phyloP scores from a whole-genome alignment of 2,329 filamentous ascomycete species.

The Penicillium nordicum region DNA sequence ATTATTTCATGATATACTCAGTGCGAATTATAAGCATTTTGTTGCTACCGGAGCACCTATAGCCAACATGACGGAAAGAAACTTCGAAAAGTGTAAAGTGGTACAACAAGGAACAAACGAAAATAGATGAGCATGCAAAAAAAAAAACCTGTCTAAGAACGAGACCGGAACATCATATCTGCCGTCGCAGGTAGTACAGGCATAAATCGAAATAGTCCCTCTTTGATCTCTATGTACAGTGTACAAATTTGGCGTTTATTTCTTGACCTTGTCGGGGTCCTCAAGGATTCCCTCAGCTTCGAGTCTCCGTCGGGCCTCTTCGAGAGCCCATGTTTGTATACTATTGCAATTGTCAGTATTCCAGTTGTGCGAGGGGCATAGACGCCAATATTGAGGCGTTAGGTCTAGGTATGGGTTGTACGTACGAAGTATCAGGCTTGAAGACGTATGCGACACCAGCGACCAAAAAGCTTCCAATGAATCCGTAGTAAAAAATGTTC shows the following conservation, averaged over 20 bases:
- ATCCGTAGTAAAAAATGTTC: conserved; percentile 76
- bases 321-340: conserved; percentile 98
- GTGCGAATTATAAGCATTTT: conserved; percentile 12
- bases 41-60: conserved; percentile 18
- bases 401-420: conserved; percentile 31
- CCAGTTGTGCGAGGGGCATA: not conserved
- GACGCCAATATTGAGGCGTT: not conserved
- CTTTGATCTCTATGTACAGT: conserved; percentile 42
- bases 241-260: conserved; percentile 41
- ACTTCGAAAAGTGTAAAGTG: conserved; percentile 19
- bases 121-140: conserved; percentile 30
- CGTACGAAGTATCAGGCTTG: conserved; percentile 98
- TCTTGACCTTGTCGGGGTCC: conserved; percentile 62
- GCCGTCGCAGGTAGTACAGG: conserved; percentile 29
- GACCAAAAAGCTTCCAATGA: conserved; percentile 71
- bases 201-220: conserved; percentile 30
- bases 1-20: not conserved
- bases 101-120: conserved; percentile 25
- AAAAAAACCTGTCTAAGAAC: conserved; percentile 31
- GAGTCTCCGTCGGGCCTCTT: conserved; percentile 91
- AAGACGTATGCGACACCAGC: conserved; percentile 82
- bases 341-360: conserved; percentile 49
- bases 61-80: conserved; percentile 19
- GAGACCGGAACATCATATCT: conserved; percentile 31
- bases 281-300: conserved; percentile 92